A percentile compares a stretch with the other conserved stretches of the same genome.
Evolutionary conservation across 1,139 yeast species (phyloP).

Genomic region (Taphrina wiesneri): DNA sequence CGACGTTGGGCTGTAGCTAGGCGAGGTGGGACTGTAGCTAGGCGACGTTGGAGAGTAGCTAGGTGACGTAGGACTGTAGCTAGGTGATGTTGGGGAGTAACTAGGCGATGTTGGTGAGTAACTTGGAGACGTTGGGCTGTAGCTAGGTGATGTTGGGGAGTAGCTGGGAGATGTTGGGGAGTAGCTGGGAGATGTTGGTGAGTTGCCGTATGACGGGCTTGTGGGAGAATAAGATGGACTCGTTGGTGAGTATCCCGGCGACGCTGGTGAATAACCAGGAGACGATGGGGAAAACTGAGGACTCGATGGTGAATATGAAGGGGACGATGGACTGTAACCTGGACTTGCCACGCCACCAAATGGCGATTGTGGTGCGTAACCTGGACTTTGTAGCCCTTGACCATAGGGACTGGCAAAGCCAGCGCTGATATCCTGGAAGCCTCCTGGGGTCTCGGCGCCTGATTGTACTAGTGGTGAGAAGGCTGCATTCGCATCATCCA

Average conservation of each 20-base stretch:
- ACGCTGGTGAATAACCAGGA: slow-evolving; percentile 73
- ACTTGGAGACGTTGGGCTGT: slow-evolving; percentile 13
- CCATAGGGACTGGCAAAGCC: slow-evolving; percentile 52
- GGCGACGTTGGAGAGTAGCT: slow-evolving; percentile 68
- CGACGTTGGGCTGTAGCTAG: slow-evolving; percentile 22
- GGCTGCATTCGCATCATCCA: slow-evolving; percentile 63
- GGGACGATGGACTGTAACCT: slow-evolving; percentile 59
- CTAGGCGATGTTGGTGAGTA: slow-evolving; percentile 64
- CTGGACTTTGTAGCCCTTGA: slow-evolving; percentile 61
- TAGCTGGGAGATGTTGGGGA: slow-evolving; percentile 18
- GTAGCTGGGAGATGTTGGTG: slow-evolving; percentile 7
- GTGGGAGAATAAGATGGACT: slow-evolving; percentile 71
- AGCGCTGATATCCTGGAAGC: slow-evolving; percentile 92
- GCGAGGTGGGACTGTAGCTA: slow-evolving; percentile 49
- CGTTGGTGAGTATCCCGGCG: slow-evolving; percentile 75
- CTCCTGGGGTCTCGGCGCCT: slow-evolving; percentile 75
- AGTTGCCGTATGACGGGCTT: slow-evolving; percentile 52
- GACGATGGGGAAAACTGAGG: slow-evolving; percentile 75
- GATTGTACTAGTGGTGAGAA: slow-evolving; percentile 94
- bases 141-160: slow-evolving; percentile 27
- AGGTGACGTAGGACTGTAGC: slow-evolving; percentile 66
- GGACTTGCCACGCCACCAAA: slow-evolving; percentile 51
- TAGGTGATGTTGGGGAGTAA: slow-evolving; percentile 64
- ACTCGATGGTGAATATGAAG: slow-evolving; percentile 70
- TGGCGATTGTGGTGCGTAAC: slow-evolving; percentile 71